These are phyloP conservation scores for Herpetomonas samuelpessoai DNA, from an alignment of 208 protist genomes.

Conservation along the genomic window DNA sequence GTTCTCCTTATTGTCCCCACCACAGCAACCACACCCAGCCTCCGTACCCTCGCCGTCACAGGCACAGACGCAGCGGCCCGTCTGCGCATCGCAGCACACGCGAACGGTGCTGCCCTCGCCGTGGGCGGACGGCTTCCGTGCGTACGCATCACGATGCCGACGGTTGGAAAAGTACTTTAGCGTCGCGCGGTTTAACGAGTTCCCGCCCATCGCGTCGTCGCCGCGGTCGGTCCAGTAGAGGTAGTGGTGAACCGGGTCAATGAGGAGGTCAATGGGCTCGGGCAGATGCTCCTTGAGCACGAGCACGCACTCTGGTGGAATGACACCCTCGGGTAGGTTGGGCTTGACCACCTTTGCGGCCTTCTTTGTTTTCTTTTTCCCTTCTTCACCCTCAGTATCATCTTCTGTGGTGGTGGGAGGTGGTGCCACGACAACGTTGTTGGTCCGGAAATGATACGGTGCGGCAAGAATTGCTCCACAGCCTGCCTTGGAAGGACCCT, in stretches of 20 bases:
- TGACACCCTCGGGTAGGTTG: constrained; percentile 36
- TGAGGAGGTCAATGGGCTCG: constrained; percentile 41
- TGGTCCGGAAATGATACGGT: constrained; percentile 29
- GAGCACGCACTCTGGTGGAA: constrained; percentile 21
- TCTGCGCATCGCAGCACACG: too few relatives aligned
- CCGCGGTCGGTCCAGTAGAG: constrained; percentile 56
- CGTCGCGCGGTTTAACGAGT: constrained; percentile 30
- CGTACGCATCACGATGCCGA: constrained; percentile 10
- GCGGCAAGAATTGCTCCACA: constrained; percentile 32
- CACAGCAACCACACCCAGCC: too few relatives aligned
- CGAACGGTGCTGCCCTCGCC: too few relatives aligned
- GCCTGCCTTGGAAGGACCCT: constrained; percentile 35
- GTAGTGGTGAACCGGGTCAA: constrained; percentile 20
- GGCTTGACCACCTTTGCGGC: too few relatives aligned
- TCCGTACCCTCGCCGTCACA: too few relatives aligned
- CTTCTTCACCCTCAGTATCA: too few relatives aligned
- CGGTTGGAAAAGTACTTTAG: too few relatives aligned
- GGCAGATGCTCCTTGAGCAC: constrained; percentile 24
- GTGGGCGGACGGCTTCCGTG: constrained; percentile 11
- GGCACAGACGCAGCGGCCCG: too few relatives aligned
- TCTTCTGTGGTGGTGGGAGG: too few relatives aligned
- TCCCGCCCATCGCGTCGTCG: constrained; percentile 25
- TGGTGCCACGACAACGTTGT: too few relatives aligned
- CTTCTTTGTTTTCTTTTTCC: too few relatives aligned
- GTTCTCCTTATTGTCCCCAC: too few relatives aligned